Evolutionary conservation across 2,329 filamentous ascomycete genomes (phyloP).

Genomic region (Colletotrichum lupini): DNA sequence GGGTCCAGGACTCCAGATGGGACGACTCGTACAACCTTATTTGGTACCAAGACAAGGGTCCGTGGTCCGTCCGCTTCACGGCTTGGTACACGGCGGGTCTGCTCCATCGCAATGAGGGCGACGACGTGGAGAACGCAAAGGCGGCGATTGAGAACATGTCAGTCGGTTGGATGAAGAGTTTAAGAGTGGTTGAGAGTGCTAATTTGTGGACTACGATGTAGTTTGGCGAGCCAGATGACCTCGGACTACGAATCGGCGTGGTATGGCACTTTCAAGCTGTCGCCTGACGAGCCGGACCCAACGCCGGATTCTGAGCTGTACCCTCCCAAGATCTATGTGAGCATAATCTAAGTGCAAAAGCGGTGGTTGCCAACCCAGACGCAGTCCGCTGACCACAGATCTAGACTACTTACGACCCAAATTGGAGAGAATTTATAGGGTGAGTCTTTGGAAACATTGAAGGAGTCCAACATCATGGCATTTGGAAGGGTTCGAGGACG

Average conservation of each 20-base stretch:
- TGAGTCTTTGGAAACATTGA: slow-evolving; percentile 13
- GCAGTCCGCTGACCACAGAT: neutral
- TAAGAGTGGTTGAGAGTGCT: neutral
- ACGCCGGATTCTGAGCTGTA: slow-evolving; percentile 46
- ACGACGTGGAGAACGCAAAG: slow-evolving; percentile 48
- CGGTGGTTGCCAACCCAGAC: neutral
- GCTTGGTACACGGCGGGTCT: slow-evolving; percentile 54
- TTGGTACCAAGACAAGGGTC: slow-evolving; percentile 53
- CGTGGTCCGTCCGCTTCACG: slow-evolving; percentile 55
- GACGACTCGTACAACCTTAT: slow-evolving; percentile 55
- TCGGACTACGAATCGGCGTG: slow-evolving; percentile 50
- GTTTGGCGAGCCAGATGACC: slow-evolving; percentile 48
- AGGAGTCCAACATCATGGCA: neutral
- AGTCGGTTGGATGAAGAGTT: slow-evolving; percentile 16
- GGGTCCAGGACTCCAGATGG: slow-evolving; percentile 50
- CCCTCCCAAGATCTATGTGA: slow-evolving; percentile 47
- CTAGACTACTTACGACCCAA: slow-evolving; percentile 44
- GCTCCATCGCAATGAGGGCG: slow-evolving; percentile 47
- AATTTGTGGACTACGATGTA: slow-evolving; percentile 10
- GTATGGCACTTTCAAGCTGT: slow-evolving; percentile 54
- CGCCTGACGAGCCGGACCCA: slow-evolving; percentile 52
- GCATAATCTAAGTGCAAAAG: neutral
- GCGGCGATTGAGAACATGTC: slow-evolving; percentile 48
- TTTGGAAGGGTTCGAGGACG: neutral
- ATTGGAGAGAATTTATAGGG: slow-evolving; percentile 52